Base-by-base conservation (phyloP, 1,139 yeast species). In the Yamadazyma pseudoaaseri region DNA sequence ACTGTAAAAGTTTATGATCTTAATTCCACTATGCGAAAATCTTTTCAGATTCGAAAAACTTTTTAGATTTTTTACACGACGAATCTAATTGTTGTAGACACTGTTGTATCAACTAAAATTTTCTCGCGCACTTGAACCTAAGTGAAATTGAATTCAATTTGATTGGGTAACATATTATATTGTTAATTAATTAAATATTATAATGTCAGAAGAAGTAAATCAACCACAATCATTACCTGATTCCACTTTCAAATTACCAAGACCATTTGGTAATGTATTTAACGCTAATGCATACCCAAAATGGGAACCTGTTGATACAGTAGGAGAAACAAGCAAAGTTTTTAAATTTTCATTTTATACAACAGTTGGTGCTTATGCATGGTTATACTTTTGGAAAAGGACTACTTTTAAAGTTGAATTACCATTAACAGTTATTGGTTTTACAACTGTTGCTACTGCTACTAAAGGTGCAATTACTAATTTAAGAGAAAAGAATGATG, bases 311-410 rank as follows among this genome's bases (percentile, higher is more conserved):
- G 58, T 70, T 29, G 74, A 70, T 46, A 70, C 75, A 34, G 61
- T 54, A 44, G 63, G 59, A 39, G 62, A 64, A 48, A 68, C 75
- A 16, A 37, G 57, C 31, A 67, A 59, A 45, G 57, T 69, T 33
- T 67, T 69, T 47, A 59, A 58, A 46, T 58, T 66, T 39, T 57
- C 69, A 11, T 68, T 69, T 49, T 70, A 66, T 54, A 51, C 73
- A 36, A 68, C 74, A 16, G 66, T 67, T 13, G 73, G 74, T 29
- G 72, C 75, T 9, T 70, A 69, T 52, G 68, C 72, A 9, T 70
- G 73, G 71, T 60, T 70, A 42, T 67, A 66, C 50, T 51, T 70
- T 36, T 69, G 72, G 73, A 68, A 63, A 47, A 60, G 76, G 53
- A 60, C 73, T 33, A 63, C 73, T 1, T 69, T 70, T 52, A 69